Evolutionary conservation across 345 rosid genomes (phyloP), one percentile per base, ranked within the genome.

Genomic region (Euclidium syriacum): DNA sequence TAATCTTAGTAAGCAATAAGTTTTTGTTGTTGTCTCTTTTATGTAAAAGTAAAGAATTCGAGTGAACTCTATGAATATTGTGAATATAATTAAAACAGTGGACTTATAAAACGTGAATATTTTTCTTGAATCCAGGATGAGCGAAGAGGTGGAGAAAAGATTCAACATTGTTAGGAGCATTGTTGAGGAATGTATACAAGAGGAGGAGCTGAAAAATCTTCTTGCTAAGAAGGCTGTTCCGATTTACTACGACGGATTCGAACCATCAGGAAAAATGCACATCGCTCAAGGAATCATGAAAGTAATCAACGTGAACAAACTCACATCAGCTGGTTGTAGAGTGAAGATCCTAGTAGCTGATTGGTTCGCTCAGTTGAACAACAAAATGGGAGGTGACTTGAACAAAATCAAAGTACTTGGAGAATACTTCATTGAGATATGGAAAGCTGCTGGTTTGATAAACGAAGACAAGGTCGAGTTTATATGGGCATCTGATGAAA

Each of bases 211-310:
- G 52, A 11, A 72, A 66, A 83, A 75, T 58, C 85, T 87, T 51
- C 82, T 87, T 10, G 49, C 78, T 15, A 78, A 85, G 55, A 87
- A 87, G 68, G 79, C 86, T 35, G 50, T 60, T 9, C 88, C 88
- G 23, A 78, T 85, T 72, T 83, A 88, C 70, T 87, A 87, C 33
- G 95, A 87, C 50, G 91, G 95, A 18, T 85, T 87, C 46, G 95
- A 87, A 77, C 91, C 95, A 29, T 85, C 95, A 7, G 88, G 88
- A 15, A 70, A 88, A 62, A 85, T 87, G 95, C 88, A 87, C 70
- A 87, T 87, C 27, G 91, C 95, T 54, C 95, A 87, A 88, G 95
- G 90, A 53, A 82, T 84, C 15, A 72, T 87, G 95, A 87, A 87
- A 79, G 29, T 80, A 0, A 70, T 83, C 41, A 87, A 68, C 67